Base-by-base conservation (phyloP, 192 early-diverging fungal species). In the Coemansia sp. region DNA sequence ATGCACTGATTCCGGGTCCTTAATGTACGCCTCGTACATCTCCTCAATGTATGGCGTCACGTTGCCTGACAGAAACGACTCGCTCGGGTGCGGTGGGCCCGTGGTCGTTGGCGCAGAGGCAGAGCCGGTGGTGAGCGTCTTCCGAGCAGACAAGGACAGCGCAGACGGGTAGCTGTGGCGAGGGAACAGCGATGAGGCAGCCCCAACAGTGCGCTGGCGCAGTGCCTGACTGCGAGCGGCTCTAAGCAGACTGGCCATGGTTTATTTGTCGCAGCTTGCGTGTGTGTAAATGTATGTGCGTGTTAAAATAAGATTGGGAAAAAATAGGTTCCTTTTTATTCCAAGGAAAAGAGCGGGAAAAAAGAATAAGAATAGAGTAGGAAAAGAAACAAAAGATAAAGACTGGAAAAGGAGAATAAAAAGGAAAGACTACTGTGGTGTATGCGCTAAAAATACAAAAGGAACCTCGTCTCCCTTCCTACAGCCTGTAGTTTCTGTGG, bases 21-120 rank as follows among this genome's bases (percentile, higher is more conserved):
- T 86, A 39, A 87, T 85, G 92, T 95, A 99, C 26, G 95, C 93
- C 61, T 86, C 83, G 87, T 96, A 98, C 95, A 98, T 98, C 56
- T 95, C 91, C 72, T 96, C 95, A 76, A 99, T 88, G 76, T 98
- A 98, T 57, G 84, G 79, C 32, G 91, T 89, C 49, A 92, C 89
- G 65, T 87, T 90, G 49, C 94, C 93, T 73, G 91, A 92, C 57
- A 97, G 78, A 83, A 99, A 99, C 49, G 79, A 88, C 68, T 93
- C 92, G 70, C 85, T 88, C 18, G 90, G 73, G 39, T 87, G 87
- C 18, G 87, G 87, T 21, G 60, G 52, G n/a, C 64, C 59, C 21
- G 59, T 62, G 4, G 67, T 43, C 40, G 61, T 12, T 5, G 73
- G 37, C 11, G 68, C 57, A 51, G 76, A 42, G 15, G 80, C 70